Base-by-base conservation (phyloP, 2,329 filamentous ascomycete species). In the Apiospora kogelbergensis region DNA sequence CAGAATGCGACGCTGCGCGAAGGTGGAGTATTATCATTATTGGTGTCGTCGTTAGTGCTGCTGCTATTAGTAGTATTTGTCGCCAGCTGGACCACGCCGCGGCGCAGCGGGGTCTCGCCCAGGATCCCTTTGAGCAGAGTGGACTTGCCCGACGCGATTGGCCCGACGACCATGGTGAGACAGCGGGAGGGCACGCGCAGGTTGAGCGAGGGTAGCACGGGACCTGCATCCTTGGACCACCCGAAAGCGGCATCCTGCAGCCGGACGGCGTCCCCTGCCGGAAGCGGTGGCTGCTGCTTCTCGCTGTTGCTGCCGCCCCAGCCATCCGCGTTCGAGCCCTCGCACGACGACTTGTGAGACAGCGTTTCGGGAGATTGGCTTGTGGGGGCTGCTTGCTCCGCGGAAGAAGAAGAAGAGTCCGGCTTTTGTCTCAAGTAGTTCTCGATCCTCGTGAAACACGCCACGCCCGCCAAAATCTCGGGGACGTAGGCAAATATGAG, bases 401-500 rank as follows among this genome's bases (percentile, higher is more conserved):
- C 7, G 9, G 46, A 53, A 13, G 45, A 13, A 37, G 53, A 0
- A 13, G 48, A 30, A 20, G 24, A 30, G 13, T n/a, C n/a, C n/a
- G 41, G 22, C 7, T 46, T 41, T 22, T 63, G 53, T 17, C 64
- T 48, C 22, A 69, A 37, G 26, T 69, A 69, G 22, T 65, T 24
- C 45, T 69, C 53, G 22, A 69, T 69, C 3, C 68, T 60, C 26
- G 33, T 40, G 44, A 69, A 69, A n/a, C 68, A 69, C 2, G 65
- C 68, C 22, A 57, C 37, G 15, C 44, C 68, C 20, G 68, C 68
- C 7, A 68, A 9, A 15, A 69, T 69, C 11, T 68, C 65, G 17
- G 68, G 68, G 13, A 69, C n/a, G 44, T 65, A 69, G 30, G 53
- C 45, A 11, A 68, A 67, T 6, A 69, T 37, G 30, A 67, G 65